Percentiles rank a stretch among this genome's conserved stretches.
phyloP scores from a whole-genome alignment of 78 protist species.

The Emiliania huxleyi region DNA sequence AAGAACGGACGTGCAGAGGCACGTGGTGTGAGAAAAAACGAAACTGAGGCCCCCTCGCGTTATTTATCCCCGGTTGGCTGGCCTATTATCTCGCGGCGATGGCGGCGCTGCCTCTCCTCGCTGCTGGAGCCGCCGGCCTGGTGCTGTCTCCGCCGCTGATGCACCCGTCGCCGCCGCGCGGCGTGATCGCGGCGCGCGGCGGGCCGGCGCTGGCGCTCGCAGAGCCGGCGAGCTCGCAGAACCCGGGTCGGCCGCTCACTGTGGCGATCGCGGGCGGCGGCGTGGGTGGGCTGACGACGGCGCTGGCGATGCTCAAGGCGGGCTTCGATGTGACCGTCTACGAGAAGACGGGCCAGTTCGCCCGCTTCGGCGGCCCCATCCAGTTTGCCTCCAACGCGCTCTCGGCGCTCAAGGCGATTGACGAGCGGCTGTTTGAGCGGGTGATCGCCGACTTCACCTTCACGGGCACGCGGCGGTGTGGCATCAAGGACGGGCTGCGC shows the following conservation, averaged over 20 bases:
- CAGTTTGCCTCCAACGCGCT: slow-evolving; percentile 35
- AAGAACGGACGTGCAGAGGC: no score
- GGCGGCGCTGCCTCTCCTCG: no score
- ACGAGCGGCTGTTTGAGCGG: neutral
- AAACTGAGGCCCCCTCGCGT: no score
- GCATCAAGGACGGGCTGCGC: slow-evolving; percentile 42
- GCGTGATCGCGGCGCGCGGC: no score
- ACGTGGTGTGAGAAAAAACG: no score
- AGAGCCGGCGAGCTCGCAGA: no score
- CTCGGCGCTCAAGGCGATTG: slow-evolving; percentile 9
- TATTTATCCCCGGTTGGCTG: no score
- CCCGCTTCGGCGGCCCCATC: slow-evolving; percentile 30
- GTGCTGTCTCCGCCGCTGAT: no score
- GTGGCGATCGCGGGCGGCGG: slow-evolving; percentile 33
- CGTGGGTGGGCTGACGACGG: neutral
- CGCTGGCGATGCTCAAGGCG: neutral
- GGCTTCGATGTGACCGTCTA: slow-evolving; percentile 20
- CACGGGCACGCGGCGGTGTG: slow-evolving; percentile 34
- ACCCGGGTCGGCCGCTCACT: neutral
- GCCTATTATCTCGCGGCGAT: no score
- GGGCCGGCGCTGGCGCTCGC: no score
- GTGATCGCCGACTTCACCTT: slow-evolving; percentile 20
- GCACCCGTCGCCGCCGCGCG: no score
- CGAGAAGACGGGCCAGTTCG: slow-evolving; percentile 10
- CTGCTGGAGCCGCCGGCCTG: no score